Percentiles rank a stretch among this genome's conserved stretches.
Conservation (phyloP, 2,329 filamentous ascomycete species). For the Graphiopsis chlorocephala region DNA sequence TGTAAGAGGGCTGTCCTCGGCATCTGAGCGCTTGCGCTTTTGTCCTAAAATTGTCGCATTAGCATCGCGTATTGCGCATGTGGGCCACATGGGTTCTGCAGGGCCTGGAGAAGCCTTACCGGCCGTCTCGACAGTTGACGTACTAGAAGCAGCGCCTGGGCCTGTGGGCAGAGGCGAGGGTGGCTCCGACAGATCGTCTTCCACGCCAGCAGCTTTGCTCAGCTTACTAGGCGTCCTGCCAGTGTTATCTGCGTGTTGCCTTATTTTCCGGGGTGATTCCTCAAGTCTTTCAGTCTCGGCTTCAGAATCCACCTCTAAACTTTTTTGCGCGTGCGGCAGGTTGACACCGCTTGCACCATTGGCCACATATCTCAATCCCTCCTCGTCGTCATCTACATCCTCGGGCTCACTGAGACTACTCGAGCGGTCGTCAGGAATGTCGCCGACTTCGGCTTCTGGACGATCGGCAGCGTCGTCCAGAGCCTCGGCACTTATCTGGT, state of each 20-base stretch:
- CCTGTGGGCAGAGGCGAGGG: conserved; percentile 31
- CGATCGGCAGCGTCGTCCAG: conserved; percentile 7
- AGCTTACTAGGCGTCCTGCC: conserved; percentile 77
- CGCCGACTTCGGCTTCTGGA: conserved; percentile 23
- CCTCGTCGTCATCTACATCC: conserved; percentile 57
- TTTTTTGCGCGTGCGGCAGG: conserved; percentile 25
- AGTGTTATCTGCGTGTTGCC: conserved; percentile 42
- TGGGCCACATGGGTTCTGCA: neutral
- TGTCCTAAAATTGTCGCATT: conserved; percentile 25
- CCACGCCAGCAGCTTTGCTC: conserved; percentile 54
- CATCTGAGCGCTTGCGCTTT: conserved; percentile 47
- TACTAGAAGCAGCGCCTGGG: conserved; percentile 32
- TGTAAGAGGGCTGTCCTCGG: conserved; percentile 39
- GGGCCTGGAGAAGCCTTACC: conserved; percentile 14
- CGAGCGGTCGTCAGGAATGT: conserved; percentile 55
- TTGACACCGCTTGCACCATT: neutral
- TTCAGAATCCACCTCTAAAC: conserved; percentile 65
- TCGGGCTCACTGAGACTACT: conserved; percentile 93
- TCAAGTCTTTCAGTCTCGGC: conserved; percentile 93
- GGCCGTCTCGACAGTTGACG: conserved; percentile 25
- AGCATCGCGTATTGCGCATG: neutral
- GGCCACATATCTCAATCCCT: conserved; percentile 9
- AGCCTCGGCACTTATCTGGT: conserved; percentile 3
- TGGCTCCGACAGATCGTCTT: conserved; percentile 40
- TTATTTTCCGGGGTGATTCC: conserved; percentile 51